Evolutionary conservation across 306 rosid genomes (phyloP).

Genomic region (Ammopiptanthus mongolicus): DNA sequence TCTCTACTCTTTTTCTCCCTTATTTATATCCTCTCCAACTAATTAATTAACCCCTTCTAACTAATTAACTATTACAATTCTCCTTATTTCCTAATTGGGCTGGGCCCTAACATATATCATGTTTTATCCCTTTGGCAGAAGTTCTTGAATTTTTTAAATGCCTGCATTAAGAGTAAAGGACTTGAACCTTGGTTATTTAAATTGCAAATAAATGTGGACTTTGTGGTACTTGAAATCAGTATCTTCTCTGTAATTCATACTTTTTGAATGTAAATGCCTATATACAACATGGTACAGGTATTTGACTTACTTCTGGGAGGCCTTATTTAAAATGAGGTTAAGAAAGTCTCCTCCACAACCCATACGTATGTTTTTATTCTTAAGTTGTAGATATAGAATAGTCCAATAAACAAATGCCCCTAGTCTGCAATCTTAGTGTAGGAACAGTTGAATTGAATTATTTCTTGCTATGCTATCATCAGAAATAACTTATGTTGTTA

Average conservation of each 20-base stretch:
- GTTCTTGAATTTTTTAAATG: background rate
- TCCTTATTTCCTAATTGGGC: too few species aligned
- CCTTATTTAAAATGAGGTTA: background rate
- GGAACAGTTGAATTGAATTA: background rate
- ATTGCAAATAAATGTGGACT: background rate
- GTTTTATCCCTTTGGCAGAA: constrained; percentile 5
- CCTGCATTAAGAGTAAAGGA: constrained; percentile 15
- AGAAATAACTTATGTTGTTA: background rate
- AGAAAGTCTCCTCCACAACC: background rate
- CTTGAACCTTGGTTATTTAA: background rate
- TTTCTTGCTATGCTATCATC: background rate
- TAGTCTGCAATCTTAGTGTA: background rate
- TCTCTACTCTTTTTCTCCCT: too few species aligned
- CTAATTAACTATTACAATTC: too few species aligned
- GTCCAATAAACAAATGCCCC: background rate
- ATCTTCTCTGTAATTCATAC: background rate
- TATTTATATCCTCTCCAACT: too few species aligned
- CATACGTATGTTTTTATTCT: background rate
- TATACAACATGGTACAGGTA: background rate
- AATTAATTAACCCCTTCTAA: too few species aligned
- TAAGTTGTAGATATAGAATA: background rate
- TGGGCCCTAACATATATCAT: too few species aligned
- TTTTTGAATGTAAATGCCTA: background rate
- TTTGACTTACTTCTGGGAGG: background rate
- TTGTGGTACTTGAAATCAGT: constrained; percentile 5